phyloP scores from a whole-genome alignment of 495 filamentous ascomycete genomes.

The Elaphomyces granulatus region DNA sequence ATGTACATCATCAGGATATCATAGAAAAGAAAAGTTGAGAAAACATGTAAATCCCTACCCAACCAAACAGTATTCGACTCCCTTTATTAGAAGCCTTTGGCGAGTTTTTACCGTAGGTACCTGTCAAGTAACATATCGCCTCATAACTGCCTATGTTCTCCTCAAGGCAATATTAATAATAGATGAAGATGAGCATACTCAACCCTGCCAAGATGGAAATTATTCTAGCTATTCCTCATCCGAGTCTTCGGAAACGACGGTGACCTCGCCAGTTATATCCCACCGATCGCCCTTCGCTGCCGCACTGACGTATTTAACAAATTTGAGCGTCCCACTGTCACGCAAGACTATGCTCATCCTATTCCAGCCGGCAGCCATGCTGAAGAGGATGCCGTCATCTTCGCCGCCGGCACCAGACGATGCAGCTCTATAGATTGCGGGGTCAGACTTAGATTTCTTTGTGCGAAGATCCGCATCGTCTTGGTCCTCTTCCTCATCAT shows the following conservation, averaged over 20 bases:
- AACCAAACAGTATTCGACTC: too few species aligned
- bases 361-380: constrained; percentile 80
- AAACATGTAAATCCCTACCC: too few species aligned
- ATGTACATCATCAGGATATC: too few species aligned
- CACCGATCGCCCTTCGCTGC: constrained; percentile 78
- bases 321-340: constrained; percentile 72
- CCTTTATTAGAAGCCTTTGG: too few species aligned
- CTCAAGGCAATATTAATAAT: constrained; percentile 4
- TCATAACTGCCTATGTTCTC: constrained; percentile 14
- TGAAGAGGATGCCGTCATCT: constrained; percentile 89
- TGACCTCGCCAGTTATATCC: constrained; percentile 63
- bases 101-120: too few species aligned
- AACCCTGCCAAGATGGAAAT: constrained; percentile 3
- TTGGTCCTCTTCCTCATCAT: constrained; percentile 51
- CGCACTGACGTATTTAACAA: constrained; percentile 89
- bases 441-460: constrained; percentile 38
- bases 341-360: constrained; percentile 75
- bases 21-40: too few species aligned
- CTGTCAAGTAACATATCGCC: too few species aligned
- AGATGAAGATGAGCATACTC: too few species aligned
- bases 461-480: constrained; percentile 13
- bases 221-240: constrained; percentile 28
- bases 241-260: constrained; percentile 30
- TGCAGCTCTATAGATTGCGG: constrained; percentile 68
- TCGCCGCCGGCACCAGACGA: constrained; percentile 33